Base-by-base conservation (phyloP, 2,329 filamentous ascomycete genomes). In the Diaporthe sp. region DNA sequence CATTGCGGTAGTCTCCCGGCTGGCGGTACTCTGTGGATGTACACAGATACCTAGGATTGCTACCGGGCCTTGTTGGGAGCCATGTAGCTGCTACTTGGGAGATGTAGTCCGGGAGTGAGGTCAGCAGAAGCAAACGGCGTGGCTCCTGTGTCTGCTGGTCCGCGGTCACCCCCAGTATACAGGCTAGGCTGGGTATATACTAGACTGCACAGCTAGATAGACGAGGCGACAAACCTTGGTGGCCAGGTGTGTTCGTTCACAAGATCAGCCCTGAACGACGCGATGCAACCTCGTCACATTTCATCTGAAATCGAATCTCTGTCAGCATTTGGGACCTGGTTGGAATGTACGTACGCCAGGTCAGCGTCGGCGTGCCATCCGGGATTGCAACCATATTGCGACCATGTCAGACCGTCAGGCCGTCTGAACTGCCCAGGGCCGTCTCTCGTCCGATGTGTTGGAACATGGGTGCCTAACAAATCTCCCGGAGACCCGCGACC, bases 281-380 rank as follows among this genome's bases (percentile, higher is more conserved):
- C 61, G 62, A 69, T 69, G 65, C 49, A 42, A 69, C 65, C 65
- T 55, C 49, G 65, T 55, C 65, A 69, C 65, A 28, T 28, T 69
- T 55, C 65, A 69, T 69, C 65, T 55, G 13, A 34, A 57, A 67
- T 65, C 58, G 25, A 42, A 55, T 34, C 34, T 67, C 46, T 1
- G 10, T 4, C 49, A 44, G 6, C 46, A 25, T 68, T 3, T 68
- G 13, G 46, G 34, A 51, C 28, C 15, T 15, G 12, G 37, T 31
- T 42, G 15, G 39, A 25, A 25, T 19, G 49, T 61, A 31, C 1
- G 31, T 31, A 31, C 31, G 31, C 46, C 70, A 62, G 44, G n/a
- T 49, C 72, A 44, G 39, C 58, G 44, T 46, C 51, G 37, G 62
- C 68, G 39, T 42, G 37, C 58, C 44, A 46, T 67, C 69, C 46